phyloP scores from a whole-genome alignment of 202 grass and related monocot species.

The Panicum virgatum region DNA sequence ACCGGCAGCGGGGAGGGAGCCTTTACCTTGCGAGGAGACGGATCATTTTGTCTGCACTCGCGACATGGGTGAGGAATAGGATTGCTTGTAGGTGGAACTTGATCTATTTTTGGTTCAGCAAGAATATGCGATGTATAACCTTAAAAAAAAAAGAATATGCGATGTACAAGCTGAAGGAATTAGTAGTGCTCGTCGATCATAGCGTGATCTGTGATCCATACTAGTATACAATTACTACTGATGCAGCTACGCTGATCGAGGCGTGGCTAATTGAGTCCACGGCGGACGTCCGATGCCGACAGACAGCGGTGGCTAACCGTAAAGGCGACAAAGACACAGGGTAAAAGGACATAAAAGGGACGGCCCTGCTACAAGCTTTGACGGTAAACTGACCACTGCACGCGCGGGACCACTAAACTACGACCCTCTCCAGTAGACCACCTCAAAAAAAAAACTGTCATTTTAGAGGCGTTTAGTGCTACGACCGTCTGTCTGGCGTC shows the following conservation, averaged over 20 bases:
- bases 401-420: too few relatives aligned
- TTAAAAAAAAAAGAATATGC: too few relatives aligned
- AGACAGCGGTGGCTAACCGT: neutral
- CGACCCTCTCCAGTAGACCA: too few relatives aligned
- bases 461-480: too few relatives aligned
- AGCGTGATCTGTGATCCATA: too few relatives aligned
- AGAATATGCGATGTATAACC: neutral
- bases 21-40: neutral
- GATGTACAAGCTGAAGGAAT: neutral
- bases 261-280: neutral
- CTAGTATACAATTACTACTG: too few relatives aligned
- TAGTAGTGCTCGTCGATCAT: neutral
- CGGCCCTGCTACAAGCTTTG: neutral
- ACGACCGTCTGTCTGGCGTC: too few relatives aligned
- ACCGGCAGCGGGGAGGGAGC: neutral
- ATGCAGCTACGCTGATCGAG: neutral
- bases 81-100: neutral
- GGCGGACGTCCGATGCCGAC: neutral
- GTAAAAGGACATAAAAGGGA: neutral
- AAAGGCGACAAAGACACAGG: neutral
- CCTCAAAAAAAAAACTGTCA: too few relatives aligned
- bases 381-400: too few relatives aligned
- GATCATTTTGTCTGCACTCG: neutral
- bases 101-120: neutral
- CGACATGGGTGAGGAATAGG: neutral